phyloP scores from a whole-genome alignment of 139 green algal genomes.

The Asterochloris erici region DNA sequence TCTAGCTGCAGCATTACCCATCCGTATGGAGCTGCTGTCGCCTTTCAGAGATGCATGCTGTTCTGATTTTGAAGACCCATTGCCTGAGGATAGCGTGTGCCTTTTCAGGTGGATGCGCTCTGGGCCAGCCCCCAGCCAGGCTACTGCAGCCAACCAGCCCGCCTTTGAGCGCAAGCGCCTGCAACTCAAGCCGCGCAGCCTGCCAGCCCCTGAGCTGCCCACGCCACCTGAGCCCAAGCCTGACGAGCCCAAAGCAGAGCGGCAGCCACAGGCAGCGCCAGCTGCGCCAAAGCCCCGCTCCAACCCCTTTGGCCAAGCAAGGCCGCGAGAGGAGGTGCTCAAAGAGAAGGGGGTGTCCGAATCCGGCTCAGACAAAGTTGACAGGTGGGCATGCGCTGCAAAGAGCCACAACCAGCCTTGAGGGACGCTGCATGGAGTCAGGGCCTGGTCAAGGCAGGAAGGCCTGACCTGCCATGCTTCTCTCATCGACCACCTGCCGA shows the following conservation, averaged over 20 bases:
- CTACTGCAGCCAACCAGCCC: not conserved
- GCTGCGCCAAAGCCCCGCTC: slow-evolving; percentile 13
- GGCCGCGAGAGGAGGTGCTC: slow-evolving; percentile 87
- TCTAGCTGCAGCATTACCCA: too few relatives aligned
- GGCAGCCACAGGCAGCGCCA: not conserved
- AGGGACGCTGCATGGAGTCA: too few relatives aligned
- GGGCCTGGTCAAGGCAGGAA: not conserved
- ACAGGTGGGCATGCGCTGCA: not conserved
- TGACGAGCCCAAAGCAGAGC: not conserved
- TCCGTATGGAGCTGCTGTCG: too few relatives aligned
- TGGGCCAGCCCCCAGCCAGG: not conserved
- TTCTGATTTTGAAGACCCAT: not conserved
- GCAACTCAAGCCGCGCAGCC: slow-evolving; percentile 58
- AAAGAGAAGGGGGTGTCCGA: slow-evolving; percentile 72
- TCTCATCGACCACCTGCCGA: not conserved
- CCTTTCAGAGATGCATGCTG: too few relatives aligned
- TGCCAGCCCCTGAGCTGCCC: slow-evolving; percentile 24
- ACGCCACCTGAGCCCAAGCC: not conserved
- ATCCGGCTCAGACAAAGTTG: not conserved
- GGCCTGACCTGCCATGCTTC: not conserved
- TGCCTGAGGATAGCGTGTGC: not conserved
- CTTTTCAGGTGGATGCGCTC: slow-evolving; percentile 12
- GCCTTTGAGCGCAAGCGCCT: slow-evolving; percentile 48
- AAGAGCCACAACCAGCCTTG: not conserved
- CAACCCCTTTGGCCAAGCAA: slow-evolving; percentile 81